A percentile compares a stretch with the other conserved stretches of the same genome.
phyloP scores from a whole-genome alignment of 768 basidiomycete species.

The Stropharia rugosoannulata region DNA sequence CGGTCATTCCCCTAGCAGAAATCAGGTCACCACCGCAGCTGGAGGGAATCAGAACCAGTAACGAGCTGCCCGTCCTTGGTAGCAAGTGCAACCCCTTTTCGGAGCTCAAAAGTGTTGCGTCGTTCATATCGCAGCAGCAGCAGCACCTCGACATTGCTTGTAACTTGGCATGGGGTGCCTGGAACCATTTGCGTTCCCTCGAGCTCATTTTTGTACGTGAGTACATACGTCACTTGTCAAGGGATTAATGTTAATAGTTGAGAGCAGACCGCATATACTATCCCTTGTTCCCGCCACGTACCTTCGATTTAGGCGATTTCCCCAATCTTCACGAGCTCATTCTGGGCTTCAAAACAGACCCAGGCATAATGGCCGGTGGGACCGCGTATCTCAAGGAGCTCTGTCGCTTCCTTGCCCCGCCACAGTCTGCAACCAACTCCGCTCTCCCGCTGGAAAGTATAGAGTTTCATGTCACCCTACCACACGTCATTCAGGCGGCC shows the following conservation, averaged over 20 bases:
- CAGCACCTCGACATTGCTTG: background rate
- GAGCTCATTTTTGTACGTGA: background rate
- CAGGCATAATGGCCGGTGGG: background rate
- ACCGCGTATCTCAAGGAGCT: background rate
- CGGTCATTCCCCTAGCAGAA: background rate
- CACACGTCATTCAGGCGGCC: background rate
- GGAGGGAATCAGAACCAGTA: background rate
- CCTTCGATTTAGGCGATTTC: background rate
- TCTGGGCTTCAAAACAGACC: background rate
- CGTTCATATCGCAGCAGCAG: background rate
- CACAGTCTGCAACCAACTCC: background rate
- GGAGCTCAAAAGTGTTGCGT: background rate
- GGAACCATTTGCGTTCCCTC: background rate
- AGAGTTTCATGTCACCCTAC: background rate
- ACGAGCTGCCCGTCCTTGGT: background rate
- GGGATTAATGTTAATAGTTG: background rate
- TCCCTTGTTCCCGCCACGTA: background rate
- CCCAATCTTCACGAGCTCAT: background rate
- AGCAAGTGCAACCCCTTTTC: background rate
- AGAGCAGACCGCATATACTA: background rate
- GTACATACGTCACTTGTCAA: background rate
- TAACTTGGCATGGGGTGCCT: background rate
- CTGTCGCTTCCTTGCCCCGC: background rate
- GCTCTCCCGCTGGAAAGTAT: background rate
- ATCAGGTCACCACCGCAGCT: background rate